These are phyloP conservation scores for Puccinellia tenuiflora DNA, from an alignment of 176 grass and related monocot species.

Conservation along the genomic window DNA sequence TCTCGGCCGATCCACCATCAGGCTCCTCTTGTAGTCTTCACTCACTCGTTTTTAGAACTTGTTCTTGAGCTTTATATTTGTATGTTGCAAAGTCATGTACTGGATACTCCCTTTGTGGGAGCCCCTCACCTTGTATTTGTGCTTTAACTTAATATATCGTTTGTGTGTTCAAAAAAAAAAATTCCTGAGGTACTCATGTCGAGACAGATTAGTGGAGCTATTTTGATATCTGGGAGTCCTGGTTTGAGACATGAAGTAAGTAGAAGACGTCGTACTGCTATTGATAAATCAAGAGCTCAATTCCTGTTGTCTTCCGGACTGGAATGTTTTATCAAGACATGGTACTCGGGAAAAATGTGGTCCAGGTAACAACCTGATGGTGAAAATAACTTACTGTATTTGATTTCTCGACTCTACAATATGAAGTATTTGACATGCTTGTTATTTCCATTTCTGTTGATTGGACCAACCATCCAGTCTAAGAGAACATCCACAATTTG, in stretches of 20 bases:
- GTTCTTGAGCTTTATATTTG: too few relatives aligned
- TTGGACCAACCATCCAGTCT: slow-evolving; percentile 40
- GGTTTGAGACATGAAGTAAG: slow-evolving; percentile 64
- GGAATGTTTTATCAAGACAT: slow-evolving; percentile 64
- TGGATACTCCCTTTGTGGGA: too few relatives aligned
- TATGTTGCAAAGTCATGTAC: too few relatives aligned
- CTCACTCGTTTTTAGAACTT: too few relatives aligned
- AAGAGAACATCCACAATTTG: slow-evolving; percentile 70
- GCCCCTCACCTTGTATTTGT: too few relatives aligned
- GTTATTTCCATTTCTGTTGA: slow-evolving; percentile 12
- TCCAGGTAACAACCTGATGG: slow-evolving; percentile 45
- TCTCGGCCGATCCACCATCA: too few relatives aligned
- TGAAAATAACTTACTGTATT: background rate
- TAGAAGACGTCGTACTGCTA: slow-evolving; percentile 45
- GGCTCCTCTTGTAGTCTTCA: too few relatives aligned
- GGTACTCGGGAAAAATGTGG: slow-evolving; percentile 84
- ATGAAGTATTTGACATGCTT: slow-evolving; percentile 9
- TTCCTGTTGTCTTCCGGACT: slow-evolving; percentile 65
- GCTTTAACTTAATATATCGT: too few relatives aligned
- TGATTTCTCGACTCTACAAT: background rate
- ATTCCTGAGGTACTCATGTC: slow-evolving; percentile 5
- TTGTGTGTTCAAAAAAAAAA: too few relatives aligned
- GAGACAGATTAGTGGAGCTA: slow-evolving; percentile 69
- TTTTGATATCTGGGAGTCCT: slow-evolving; percentile 89
- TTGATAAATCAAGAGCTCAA: slow-evolving; percentile 75